phyloP scores from a whole-genome alignment of 2,329 filamentous ascomycete genomes.

The Fonsecaea pedrosoi region DNA sequence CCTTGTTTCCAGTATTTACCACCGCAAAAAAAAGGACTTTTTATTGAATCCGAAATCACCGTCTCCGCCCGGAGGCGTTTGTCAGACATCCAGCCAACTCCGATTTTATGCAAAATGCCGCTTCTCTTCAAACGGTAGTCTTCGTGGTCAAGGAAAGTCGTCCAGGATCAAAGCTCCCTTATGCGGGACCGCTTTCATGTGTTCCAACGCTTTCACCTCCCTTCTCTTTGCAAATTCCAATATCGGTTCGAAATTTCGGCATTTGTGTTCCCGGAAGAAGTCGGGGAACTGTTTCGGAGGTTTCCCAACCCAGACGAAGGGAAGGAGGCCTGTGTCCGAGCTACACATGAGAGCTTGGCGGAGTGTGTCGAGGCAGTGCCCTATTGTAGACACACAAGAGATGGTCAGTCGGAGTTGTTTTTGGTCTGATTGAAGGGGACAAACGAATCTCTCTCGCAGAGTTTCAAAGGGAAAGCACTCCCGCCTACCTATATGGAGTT shows the following conservation, averaged over 20 bases:
- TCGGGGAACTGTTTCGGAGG: slow-evolving; percentile 4
- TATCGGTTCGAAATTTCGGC: neutral
- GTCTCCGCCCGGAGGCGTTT: neutral
- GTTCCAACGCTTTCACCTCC: neutral
- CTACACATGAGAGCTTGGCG: slow-evolving; percentile 5
- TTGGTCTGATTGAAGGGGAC: neutral
- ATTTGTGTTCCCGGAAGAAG: slow-evolving; percentile 4
- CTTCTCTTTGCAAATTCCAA: slow-evolving; percentile 2
- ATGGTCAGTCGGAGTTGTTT: neutral
- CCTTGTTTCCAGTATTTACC: neutral
- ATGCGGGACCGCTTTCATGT: slow-evolving; percentile 2
- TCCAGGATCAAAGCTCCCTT: slow-evolving; percentile 3
- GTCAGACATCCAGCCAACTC: neutral
- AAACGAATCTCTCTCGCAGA: neutral
- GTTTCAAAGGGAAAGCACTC: neutral
- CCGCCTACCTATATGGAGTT: slow-evolving; percentile 4
- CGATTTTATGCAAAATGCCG: neutral
- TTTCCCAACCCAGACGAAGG: slow-evolving; percentile 1
- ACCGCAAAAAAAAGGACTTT: neutral
- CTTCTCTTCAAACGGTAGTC: neutral
- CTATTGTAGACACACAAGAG: neutral
- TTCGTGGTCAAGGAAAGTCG: neutral
- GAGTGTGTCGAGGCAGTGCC: slow-evolving; percentile 4
- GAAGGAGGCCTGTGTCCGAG: slow-evolving; percentile 1
- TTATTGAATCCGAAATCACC: neutral